These are phyloP conservation scores for Zasmidium cellare DNA, from an alignment of 2,329 filamentous ascomycete genomes.

Conservation along the genomic window DNA sequence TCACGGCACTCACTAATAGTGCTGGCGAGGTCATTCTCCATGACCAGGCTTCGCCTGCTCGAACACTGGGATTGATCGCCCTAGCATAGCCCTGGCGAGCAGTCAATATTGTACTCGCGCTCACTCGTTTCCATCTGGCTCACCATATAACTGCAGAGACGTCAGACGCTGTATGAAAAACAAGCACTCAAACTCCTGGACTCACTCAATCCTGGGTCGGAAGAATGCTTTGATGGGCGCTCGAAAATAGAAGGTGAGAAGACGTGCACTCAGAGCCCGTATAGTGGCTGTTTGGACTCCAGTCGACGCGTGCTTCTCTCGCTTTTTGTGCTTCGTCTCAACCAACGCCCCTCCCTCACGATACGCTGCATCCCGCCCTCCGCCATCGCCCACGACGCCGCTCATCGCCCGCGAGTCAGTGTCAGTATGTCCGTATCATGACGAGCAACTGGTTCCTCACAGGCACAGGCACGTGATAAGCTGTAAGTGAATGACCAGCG, in stretches of 20 bases:
- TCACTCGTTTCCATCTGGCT: background rate
- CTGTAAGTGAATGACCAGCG: background rate
- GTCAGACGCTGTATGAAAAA: slow-evolving; percentile 10
- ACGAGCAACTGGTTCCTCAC: background rate
- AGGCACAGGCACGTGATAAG: background rate
- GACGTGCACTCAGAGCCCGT: slow-evolving; percentile 77
- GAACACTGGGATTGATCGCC: slow-evolving; percentile 60
- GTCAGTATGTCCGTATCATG: background rate
- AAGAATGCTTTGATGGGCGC: slow-evolving; percentile 93
- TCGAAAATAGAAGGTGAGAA: slow-evolving; percentile 87
- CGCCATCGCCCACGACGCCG: slow-evolving; percentile 16
- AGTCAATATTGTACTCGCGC: background rate
- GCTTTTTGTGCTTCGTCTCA: slow-evolving; percentile 37
- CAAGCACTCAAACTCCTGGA: slow-evolving; percentile 23
- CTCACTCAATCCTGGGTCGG: slow-evolving; percentile 82
- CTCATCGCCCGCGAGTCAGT: slow-evolving; percentile 16
- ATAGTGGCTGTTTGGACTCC: slow-evolving; percentile 84
- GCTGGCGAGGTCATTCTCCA: slow-evolving; percentile 69
- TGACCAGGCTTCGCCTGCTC: slow-evolving; percentile 54
- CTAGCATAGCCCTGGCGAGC: slow-evolving; percentile 57
- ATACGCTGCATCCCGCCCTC: slow-evolving; percentile 11
- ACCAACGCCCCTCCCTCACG: slow-evolving; percentile 12
- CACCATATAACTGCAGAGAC: slow-evolving; percentile 51
- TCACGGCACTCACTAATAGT: slow-evolving; percentile 66
- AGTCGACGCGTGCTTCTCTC: slow-evolving; percentile 61